Conservation (phyloP, 441 rosid species). For the Brassica hybrid region DNA sequence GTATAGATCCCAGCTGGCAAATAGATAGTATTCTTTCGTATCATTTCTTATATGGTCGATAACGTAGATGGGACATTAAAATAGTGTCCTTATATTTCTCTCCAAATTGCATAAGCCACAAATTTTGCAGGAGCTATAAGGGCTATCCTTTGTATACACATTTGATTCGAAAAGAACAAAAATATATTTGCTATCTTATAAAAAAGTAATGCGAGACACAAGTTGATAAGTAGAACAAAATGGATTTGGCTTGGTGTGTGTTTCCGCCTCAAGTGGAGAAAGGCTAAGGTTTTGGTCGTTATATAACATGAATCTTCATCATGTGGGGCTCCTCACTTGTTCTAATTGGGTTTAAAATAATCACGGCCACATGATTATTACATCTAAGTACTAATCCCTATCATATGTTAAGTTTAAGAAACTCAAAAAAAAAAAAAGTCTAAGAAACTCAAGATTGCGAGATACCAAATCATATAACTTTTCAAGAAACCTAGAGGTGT, state of each 20-base stretch:
- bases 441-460: not conserved
- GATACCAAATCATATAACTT: not conserved
- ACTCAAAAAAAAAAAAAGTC: not conserved
- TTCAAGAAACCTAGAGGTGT: not conserved
- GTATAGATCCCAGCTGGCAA: not conserved
- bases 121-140: not conserved
- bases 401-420: not conserved
- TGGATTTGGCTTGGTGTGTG: conserved; percentile 26
- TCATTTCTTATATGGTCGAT: conserved; percentile 19
- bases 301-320: conserved; percentile 16
- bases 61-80: not conserved
- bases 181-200: not conserved
- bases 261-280: conserved; percentile 26
- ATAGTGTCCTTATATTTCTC: not conserved
- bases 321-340: conserved; percentile 27
- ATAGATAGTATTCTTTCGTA: not conserved
- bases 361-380: conserved; percentile 8
- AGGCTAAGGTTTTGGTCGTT: conserved; percentile 29
- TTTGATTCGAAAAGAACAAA: not conserved
- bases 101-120: conserved; percentile 25
- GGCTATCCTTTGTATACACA: conserved; percentile 2
- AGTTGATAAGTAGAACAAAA: conserved; percentile 24
- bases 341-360: not conserved
- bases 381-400: not conserved
- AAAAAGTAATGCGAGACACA: conserved; percentile 25